Base-by-base conservation (phyloP, 164 flowering plant species). In the Vitis amurensis region DNA sequence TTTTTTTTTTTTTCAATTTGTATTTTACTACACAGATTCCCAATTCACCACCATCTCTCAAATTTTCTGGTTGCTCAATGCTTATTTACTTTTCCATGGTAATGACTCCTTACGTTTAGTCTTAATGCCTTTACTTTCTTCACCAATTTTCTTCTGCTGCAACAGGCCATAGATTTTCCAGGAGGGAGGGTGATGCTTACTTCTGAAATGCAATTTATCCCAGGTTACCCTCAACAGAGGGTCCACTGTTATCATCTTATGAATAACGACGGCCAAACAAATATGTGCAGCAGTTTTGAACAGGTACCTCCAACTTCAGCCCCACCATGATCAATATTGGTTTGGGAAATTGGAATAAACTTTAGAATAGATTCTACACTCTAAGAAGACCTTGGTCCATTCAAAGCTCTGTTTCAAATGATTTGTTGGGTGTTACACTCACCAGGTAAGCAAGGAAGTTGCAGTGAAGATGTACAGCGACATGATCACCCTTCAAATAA, bases 401-500 rank as follows among this genome's bases (percentile, higher is more conserved):
- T 23, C 27, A 23, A 23, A 23, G 27, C 19, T 8, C 5, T 29
- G 14, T 17, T 17, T 64, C 57, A 16, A 50, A 10, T 64, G 51
- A 11, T 23, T 8, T 37, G 11, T 62, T 63, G 29, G 9, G 2
- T 57, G 48, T 17, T 49, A 27, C 10, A 51, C 13, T 63, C 17
- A 19, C 50, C 66, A 92, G 97, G 69, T 89, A 67, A 82, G 75
- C 73, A 71, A 83, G 81, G 93, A 88, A 76, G 52, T 78, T 13
- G 89, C 97, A 7, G 65, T 86, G 49, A 89, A 83, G 68, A 89
- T 93, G 89, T 89, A 89, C 61, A 67, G 48, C 12, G 19, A 80
- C 65, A 93, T 93, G 98, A 87, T 83, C 51, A 88, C 88, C 10
- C 91, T 93, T 53, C 92, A 93, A 74, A 71, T 78, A 15, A 88